Base-by-base conservation (phyloP, 805 yeast species). In the Saccharomycopsis capsularis region DNA sequence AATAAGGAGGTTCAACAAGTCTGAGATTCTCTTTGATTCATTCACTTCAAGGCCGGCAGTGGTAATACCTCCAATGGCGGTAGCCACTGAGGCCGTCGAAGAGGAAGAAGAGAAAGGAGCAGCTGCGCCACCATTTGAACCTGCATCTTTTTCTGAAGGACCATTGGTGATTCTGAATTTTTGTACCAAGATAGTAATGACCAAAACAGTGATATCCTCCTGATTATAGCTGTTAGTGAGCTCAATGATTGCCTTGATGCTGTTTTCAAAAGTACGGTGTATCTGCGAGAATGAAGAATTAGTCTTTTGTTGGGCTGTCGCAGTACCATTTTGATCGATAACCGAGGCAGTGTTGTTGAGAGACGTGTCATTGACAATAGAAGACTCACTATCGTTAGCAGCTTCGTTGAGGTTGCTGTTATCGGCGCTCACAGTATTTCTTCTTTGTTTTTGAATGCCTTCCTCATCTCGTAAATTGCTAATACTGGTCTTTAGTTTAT, bases 141-240 rank as follows among this genome's bases (percentile, higher is more conserved):
- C 19, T 21, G 25, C 21, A 13, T 18, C 48, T 7, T 21, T 30
- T 15, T 41, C 30, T 11, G 15, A 18, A 2, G 18, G 23, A 23
- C 15, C 22, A 3, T 39, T 23, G 25, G 18, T 25, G 25, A 40
- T 24, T 21, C 45, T 34, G 15, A 50, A 37, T 59, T 89, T 90
- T 61, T 90, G 97, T 13, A 86, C 78, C 49, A 93, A 70, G 35
- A 93, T 80, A 0, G 96, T 82, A 13, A 86, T 80, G 0, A 95
- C 81, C 55, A 93, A 71, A 2, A 85, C 81, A 16, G 85, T 78
- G 27, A 91, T 83, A 16, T 85, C 75, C 48, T 78, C 80, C 55
- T 85, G 93, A 40, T 77, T 73, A 58, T 85, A 83, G 29, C 72
- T 70, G 24, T 76, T 73, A 0, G 90, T 79, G 36, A 90, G 75